A percentile compares a stretch with the other conserved stretches of the same genome.
These are phyloP conservation scores for Roridomyces roridus DNA, from an alignment of 768 basidiomycete genomes.

Conservation along the genomic window DNA sequence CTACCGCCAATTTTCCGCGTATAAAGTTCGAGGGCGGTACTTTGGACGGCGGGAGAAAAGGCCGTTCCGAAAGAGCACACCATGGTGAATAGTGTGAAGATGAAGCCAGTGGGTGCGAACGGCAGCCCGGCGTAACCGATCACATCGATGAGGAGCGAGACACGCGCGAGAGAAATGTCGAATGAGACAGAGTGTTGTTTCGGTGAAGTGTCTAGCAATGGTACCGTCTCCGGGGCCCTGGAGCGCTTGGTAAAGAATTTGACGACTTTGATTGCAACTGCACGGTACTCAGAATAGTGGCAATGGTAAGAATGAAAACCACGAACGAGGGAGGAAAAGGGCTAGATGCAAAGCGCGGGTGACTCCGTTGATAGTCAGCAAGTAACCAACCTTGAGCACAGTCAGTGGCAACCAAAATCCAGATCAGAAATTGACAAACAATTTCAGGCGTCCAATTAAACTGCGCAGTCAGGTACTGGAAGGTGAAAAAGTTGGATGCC, in stretches of 20 bases:
- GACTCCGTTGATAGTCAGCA: constrained; percentile 44
- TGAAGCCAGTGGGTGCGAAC: constrained; percentile 39
- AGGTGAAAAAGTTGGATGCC: constrained; percentile 48
- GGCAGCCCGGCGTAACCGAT: constrained; percentile 47
- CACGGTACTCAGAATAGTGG: not conserved
- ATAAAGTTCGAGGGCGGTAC: constrained; percentile 61
- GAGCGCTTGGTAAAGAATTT: constrained; percentile 23
- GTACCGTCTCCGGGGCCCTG: constrained; percentile 18
- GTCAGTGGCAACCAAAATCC: not conserved
- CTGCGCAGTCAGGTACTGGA: constrained; percentile 50
- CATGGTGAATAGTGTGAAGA: constrained; percentile 48
- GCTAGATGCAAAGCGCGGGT: constrained; percentile 49
- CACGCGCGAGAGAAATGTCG: constrained; percentile 58
- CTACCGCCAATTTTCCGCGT: constrained; percentile 46
- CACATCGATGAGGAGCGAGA: constrained; percentile 55
- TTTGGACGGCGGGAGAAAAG: constrained; percentile 56
- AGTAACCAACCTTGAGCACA: constrained; percentile 52
- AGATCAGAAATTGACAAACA: constrained; percentile 31
- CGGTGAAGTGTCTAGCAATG: constrained; percentile 14
- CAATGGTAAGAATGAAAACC: not conserved
- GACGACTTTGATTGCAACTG: constrained; percentile 49
- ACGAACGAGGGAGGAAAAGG: constrained; percentile 52
- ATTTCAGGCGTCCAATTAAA: constrained; percentile 56
- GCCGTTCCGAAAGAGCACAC: constrained; percentile 53
- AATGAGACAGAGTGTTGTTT: constrained; percentile 41